Percentiles rank a stretch among this genome's conserved stretches.
Conservation (phyloP, 768 basidiomycete species). For the Dictyophora rubrovolvata region DNA sequence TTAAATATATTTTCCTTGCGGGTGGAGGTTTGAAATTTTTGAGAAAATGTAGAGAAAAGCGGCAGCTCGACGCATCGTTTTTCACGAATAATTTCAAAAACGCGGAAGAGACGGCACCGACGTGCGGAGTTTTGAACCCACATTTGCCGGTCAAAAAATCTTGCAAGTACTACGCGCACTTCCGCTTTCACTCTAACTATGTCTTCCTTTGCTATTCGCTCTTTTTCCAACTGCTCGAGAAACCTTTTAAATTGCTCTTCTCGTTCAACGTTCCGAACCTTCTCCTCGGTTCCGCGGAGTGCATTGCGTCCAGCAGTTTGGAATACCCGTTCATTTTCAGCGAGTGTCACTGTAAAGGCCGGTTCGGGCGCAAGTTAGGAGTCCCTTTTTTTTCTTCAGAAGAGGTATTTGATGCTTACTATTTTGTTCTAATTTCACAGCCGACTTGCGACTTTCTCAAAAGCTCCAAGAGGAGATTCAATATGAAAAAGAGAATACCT, state of each 20-base stretch:
- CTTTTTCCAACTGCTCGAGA: background rate
- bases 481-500: constrained; percentile 60
- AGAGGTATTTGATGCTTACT: background rate
- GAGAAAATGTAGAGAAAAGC: too few relatives aligned
- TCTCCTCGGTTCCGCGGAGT: background rate
- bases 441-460: constrained; percentile 63
- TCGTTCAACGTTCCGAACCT: background rate
- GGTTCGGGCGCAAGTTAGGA: background rate
- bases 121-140: background rate
- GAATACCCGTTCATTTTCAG: background rate
- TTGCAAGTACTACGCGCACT: background rate
- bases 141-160: background rate
- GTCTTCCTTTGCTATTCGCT: background rate
- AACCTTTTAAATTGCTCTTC: background rate
- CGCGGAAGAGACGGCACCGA: background rate
- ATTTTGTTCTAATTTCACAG: constrained; percentile 26
- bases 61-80: too few relatives aligned
- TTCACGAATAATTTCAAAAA: background rate
- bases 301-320: background rate
- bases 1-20: too few relatives aligned
- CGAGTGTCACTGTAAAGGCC: background rate
- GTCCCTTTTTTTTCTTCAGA: background rate
- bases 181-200: background rate
- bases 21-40: too few relatives aligned
- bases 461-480: constrained; percentile 75